Evolutionary conservation across 1,284 basidiomycete species (phyloP).

Genomic region (Ceratobasidium sp.): DNA sequence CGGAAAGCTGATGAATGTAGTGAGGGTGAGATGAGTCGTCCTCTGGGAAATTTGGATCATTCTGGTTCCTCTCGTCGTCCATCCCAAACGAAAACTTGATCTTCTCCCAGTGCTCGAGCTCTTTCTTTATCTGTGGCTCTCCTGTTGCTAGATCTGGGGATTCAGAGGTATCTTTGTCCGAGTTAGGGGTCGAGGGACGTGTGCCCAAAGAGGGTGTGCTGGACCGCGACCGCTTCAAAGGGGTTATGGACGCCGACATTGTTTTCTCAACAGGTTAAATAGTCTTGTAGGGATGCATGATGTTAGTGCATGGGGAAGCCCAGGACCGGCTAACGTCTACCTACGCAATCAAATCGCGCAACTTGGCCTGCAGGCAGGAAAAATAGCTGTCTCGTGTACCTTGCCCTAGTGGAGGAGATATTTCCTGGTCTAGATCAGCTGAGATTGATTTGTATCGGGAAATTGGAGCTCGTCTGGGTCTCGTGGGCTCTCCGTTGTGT

Average conservation of each 20-base stretch:
- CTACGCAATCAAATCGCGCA: slow-evolving; percentile 34
- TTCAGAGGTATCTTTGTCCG: slow-evolving; percentile 1
- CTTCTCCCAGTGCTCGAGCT: slow-evolving; percentile 34
- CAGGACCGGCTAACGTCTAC: slow-evolving; percentile 3
- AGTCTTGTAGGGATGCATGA: slow-evolving; percentile 19
- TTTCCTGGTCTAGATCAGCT: not conserved
- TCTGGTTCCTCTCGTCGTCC: slow-evolving; percentile 16
- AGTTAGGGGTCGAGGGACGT: slow-evolving; percentile 8
- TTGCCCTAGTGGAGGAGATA: slow-evolving; percentile 24
- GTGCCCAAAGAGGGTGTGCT: slow-evolving; percentile 29
- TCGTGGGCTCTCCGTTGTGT: not conserved
- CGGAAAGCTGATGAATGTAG: slow-evolving; percentile 4
- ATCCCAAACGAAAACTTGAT: slow-evolving; percentile 30
- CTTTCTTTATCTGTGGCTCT: slow-evolving; percentile 18
- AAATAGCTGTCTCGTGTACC: slow-evolving; percentile 18
- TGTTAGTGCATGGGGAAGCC: slow-evolving; percentile 15
- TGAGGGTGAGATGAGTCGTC: not conserved
- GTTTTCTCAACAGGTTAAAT: slow-evolving; percentile 21
- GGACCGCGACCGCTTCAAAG: slow-evolving; percentile 21
- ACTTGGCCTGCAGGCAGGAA: slow-evolving; percentile 36
- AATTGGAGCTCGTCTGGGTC: not conserved
- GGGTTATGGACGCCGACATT: slow-evolving; percentile 23
- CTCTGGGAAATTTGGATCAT: not conserved
- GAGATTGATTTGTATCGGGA: not conserved
- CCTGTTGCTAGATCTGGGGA: slow-evolving; percentile 5